These are phyloP conservation scores for Saccharomyces eubayanus DNA, from an alignment of 805 yeast genomes.

Conservation along the genomic window DNA sequence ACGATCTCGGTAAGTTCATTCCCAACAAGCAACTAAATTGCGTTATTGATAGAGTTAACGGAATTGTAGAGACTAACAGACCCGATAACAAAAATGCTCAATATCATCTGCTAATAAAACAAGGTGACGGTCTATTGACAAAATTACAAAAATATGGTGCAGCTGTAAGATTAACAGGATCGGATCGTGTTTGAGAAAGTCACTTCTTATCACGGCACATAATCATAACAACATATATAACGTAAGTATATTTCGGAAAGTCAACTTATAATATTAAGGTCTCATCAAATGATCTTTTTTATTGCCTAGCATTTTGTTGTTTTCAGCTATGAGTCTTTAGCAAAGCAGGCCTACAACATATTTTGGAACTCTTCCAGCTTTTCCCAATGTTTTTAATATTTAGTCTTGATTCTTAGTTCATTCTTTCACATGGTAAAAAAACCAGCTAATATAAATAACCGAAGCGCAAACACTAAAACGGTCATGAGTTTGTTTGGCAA, in stretches of 20 bases:
- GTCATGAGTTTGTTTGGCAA: too few relatives aligned
- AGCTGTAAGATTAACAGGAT: slow-evolving; percentile 90
- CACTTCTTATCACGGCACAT: neutral
- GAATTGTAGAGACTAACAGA: slow-evolving; percentile 88
- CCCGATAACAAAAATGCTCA: slow-evolving; percentile 95
- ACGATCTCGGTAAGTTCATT: slow-evolving; percentile 79
- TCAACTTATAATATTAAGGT: neutral
- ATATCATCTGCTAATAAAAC: slow-evolving; percentile 79
- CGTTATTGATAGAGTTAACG: slow-evolving; percentile 91
- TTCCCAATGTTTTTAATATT: too few relatives aligned
- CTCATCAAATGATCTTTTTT: neutral
- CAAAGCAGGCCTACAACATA: too few relatives aligned
- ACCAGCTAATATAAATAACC: too few relatives aligned
- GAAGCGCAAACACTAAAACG: too few relatives aligned
- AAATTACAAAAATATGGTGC: slow-evolving; percentile 96
- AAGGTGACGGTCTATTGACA: slow-evolving; percentile 86
- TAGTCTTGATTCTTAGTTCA: too few relatives aligned
- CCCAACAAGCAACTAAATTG: slow-evolving; percentile 92
- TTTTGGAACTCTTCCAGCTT: too few relatives aligned
- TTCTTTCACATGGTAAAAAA: too few relatives aligned
- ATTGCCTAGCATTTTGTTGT: too few relatives aligned
- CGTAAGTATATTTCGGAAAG: neutral
- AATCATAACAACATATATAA: neutral
- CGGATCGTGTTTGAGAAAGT: slow-evolving; percentile 48
- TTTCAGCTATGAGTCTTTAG: too few relatives aligned